Base-by-base conservation (phyloP, 129 eudicot species). In the Flaveria robusta region DNA sequence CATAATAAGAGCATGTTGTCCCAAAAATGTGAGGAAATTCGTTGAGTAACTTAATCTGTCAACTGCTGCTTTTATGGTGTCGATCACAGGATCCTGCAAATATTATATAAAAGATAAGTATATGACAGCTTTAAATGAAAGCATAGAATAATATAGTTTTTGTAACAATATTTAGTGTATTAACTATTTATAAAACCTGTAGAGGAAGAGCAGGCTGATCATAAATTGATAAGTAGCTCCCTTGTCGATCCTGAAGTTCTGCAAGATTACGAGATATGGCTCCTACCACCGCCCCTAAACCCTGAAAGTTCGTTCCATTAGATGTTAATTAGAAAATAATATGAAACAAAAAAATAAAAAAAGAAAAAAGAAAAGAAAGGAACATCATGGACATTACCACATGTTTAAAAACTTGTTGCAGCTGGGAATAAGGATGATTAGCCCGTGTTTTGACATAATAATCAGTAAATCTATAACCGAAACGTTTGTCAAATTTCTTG, bases 371-470 rank as follows among this genome's bases (percentile, higher is more conserved):
- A 39, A 13, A 45, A 22, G 43, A 52, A 49, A 43, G 27, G 9
- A 26, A 37, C 24, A 16, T 34, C 49, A 64, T 15, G 62, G 68
- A 79, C 71, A 69, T 78, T 90, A 93, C 98, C 96, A 88, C 98
- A 77, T 94, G 98, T 88, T 91, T 91, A 82, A 94, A 94, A 49
- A 94, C 96, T 86, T 94, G 97, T 74, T 87, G 97, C 52, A 94
- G 96, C 82, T 88, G 97, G 66, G 98, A 94, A 83, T 88, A 94
- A 79, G 98, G 98, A 83, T 94, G 98, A 84, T 89, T 94, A 49
- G 96, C 97, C 62, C 98, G 98, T 69, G 96, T 94, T 68, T 87
- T 85, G 74, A 94, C 98, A 74, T 94, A 94, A 79, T 94, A 88
- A 83, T 94, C 90, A 59, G 98, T 91, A 82, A 94, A 94, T 74